Base-by-base conservation (phyloP, 75 land plant species). In the Larix kaempferi region DNA sequence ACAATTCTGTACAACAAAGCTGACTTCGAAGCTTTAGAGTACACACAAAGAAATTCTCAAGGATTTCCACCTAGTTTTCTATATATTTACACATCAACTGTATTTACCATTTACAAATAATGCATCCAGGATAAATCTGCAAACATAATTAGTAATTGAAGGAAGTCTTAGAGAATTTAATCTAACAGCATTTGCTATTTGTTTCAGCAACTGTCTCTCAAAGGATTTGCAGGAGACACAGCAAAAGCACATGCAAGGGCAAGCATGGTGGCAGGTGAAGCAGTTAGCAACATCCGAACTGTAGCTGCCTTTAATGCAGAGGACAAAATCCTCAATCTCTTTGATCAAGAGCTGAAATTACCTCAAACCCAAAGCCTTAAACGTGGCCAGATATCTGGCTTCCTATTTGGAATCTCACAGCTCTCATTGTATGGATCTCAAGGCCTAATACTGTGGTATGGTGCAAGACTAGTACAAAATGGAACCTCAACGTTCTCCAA, bases 281-380 rank as follows among this genome's bases (percentile, higher is more conserved):
- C 93, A 5, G 95, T 94, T 61, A 88, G 91, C 88, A 92, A 94
- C 82, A 94, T 94, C 77, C 74, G 97, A 33, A 92, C 93, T 1
- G 97, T 94, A 16, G 97, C 97, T 5, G 97, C 97, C 29, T 94
- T 94, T 78, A 94, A 94, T 79, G 97, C 95, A n/a, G 96, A 94
- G 73, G 86, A 84, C 17, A 94, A 92, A 80, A 84, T 94, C 77
- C 86, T 94, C 15, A 84, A 85, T 21, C 85, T 88, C 56, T 94
- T 94, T 78, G 63, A 80, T 54, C 55, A 90, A 19, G 93, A 93
- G 73, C 95, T 94, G 25, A 76, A 83, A 2, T 73, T 83, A 59
- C 97, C 97, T n/a, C 83, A 82, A 64, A 27, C 22, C 8, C 84
- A 62, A 25, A 95, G 91, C 78, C 84, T 92, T 11, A 72, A 82